phyloP scores from a whole-genome alignment of 306 rosid genomes.

The Prunus kanzakura region DNA sequence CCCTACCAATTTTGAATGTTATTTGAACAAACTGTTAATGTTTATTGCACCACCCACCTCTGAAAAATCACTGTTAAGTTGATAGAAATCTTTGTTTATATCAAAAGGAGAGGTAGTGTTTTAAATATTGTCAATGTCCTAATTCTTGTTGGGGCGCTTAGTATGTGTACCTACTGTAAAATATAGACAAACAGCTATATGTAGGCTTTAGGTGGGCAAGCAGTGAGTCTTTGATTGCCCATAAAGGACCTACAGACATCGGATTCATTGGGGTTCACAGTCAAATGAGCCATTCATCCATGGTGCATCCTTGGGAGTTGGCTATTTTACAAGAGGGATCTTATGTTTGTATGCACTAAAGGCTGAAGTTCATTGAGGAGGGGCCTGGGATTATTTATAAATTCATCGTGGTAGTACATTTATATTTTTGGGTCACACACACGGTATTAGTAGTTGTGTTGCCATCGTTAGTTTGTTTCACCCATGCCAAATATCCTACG shows the following conservation, averaged over 20 bases:
- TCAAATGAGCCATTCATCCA: background rate
- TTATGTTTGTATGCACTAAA: background rate
- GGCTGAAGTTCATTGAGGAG: background rate
- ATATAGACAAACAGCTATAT: constrained; percentile 57
- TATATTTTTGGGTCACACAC: background rate
- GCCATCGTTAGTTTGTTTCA: background rate
- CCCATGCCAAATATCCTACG: background rate
- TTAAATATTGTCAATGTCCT: constrained; percentile 44
- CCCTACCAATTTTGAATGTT: background rate
- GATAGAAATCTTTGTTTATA: background rate
- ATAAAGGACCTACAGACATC: constrained; percentile 58
- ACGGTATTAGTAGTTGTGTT: background rate
- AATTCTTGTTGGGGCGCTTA: constrained; percentile 81
- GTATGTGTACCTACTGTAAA: constrained; percentile 73
- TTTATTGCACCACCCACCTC: background rate
- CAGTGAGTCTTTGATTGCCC: constrained; percentile 40
- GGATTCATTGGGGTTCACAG: background rate
- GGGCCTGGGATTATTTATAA: background rate
- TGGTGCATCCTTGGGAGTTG: background rate
- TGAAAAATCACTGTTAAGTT: background rate
- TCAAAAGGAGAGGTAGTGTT: background rate
- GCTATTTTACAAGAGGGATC: background rate
- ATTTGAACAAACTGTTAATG: background rate
- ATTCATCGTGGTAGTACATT: background rate
- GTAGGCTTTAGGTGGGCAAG: constrained; percentile 76